These are phyloP conservation scores for Tylopilus subfusipes DNA, from an alignment of 768 basidiomycete species.

Conservation along the genomic window DNA sequence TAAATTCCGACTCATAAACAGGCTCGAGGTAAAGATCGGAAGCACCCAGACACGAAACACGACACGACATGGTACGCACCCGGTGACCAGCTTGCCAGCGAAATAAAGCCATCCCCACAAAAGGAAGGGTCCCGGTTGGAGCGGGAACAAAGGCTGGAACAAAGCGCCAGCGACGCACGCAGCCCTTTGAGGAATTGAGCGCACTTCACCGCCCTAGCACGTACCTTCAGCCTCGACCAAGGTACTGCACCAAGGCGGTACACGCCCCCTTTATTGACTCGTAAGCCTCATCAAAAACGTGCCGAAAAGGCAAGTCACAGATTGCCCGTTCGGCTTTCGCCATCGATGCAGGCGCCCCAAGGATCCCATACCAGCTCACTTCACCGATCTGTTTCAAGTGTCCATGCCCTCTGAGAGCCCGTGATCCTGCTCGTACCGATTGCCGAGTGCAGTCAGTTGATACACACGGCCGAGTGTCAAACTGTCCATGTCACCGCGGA, in stretches of 20 bases:
- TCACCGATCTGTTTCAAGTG: not conserved
- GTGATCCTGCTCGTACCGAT: not conserved
- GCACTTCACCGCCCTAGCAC: not conserved
- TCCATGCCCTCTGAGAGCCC: not conserved
- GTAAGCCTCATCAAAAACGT: not conserved
- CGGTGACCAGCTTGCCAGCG: not conserved
- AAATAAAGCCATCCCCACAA: not conserved
- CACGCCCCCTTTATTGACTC: not conserved
- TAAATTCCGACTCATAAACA: not conserved
- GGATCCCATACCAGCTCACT: not conserved
- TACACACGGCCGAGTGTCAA: not conserved
- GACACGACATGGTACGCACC: not conserved
- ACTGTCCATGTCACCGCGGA: not conserved
- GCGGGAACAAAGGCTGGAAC: not conserved
- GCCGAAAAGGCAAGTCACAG: not conserved
- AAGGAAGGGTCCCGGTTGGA: not conserved
- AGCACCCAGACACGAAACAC: not conserved
- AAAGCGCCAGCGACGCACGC: not conserved
- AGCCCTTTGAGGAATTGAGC: not conserved
- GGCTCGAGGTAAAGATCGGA: not conserved
- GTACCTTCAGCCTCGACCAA: not conserved
- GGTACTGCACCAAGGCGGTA: not conserved
- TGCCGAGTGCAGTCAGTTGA: not conserved
- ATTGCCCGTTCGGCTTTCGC: not conserved
- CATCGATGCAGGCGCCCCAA: not conserved